Evolutionary conservation across 2,329 filamentous ascomycete genomes (phyloP), one percentile per base, ranked within the genome.

Genomic region (Keithomyces neogunnii): DNA sequence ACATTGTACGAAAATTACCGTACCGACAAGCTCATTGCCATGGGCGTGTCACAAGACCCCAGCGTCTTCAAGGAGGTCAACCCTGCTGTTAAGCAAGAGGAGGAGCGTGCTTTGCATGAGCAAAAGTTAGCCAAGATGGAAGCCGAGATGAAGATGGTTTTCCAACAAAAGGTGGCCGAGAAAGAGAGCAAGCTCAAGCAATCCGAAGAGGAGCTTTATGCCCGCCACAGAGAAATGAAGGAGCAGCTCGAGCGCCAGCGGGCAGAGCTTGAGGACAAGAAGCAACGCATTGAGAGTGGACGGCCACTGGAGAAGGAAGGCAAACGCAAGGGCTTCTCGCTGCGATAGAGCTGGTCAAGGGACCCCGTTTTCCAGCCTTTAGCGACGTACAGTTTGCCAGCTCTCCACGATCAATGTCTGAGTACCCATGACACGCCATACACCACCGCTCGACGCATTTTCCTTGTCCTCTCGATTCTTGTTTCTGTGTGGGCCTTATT

Each of bases 91-190:
- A 99, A 99, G 86, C 93, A 99, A 75, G 93, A 99, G 72, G 93
- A 99, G 76, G 93, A 99, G 80, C 89, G 93, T 65, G 86, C 88
- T 58, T 80, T 99, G 62, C 93, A 99, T 81, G 93, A 99, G 76
- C 91, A 96, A 81, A 99, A 99, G 81, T 89, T 99, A 63, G 89
- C 92, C 72, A 99, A 99, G 89, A 99, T 99, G 93, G 93, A 99
- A 74, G 85, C 90, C 66, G 93, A 99, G 74, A 99, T 99, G 93
- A 99, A 99, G 89, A 96, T 96, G 89, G 93, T 99, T 62, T 99
- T 99, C 89, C 93, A 97, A 73, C 93, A 99, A 72, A 99, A 99
- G 86, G 93, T 99, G 33, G 85, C 89, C 60, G 93, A 99, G 74
- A 99, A 99, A 80, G 93, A 99, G 76, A 96, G 89, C 82, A 99